Conservation (phyloP, 345 rosid species). For the Aethionema arabicum region DNA sequence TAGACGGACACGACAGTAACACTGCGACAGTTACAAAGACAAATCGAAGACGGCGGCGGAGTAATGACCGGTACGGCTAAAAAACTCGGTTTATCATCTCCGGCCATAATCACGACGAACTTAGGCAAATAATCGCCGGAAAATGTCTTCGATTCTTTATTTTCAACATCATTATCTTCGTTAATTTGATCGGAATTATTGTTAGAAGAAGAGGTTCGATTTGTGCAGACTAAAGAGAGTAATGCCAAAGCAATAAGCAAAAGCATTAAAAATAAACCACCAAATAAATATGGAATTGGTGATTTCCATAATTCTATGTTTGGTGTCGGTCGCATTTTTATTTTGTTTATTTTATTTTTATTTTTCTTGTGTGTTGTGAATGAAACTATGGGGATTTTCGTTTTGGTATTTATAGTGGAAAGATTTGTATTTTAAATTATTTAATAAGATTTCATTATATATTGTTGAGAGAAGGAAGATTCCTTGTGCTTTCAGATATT, state of each 20-base stretch:
- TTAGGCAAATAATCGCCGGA: conserved; percentile 38
- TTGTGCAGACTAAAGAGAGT: conserved; percentile 38
- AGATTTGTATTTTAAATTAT: neutral
- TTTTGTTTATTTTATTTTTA: neutral
- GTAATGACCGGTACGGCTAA: conserved; percentile 44
- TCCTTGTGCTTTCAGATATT: conserved; percentile 35
- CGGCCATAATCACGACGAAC: conserved; percentile 57
- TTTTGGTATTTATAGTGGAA: conserved; percentile 25
- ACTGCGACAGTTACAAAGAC: conserved; percentile 29
- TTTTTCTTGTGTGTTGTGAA: neutral
- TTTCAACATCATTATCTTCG: neutral
- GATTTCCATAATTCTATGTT: conserved; percentile 41
- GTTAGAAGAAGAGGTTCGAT: conserved; percentile 21
- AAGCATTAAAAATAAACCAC: conserved; percentile 41
- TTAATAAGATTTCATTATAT: no score
- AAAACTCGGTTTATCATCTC: conserved; percentile 50
- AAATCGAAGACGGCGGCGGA: conserved; percentile 20
- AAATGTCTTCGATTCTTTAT: conserved; percentile 9
- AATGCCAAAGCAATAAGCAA: conserved; percentile 43
- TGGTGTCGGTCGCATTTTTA: conserved; percentile 24
- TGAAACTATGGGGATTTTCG: conserved; percentile 12
- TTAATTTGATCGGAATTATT: neutral
- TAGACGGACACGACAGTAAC: conserved; percentile 17
- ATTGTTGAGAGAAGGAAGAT: conserved; percentile 10
- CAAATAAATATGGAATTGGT: conserved; percentile 52